Conservation (phyloP, 2,329 filamentous ascomycete genomes). For the Aspergillus fumigatiaffinis region DNA sequence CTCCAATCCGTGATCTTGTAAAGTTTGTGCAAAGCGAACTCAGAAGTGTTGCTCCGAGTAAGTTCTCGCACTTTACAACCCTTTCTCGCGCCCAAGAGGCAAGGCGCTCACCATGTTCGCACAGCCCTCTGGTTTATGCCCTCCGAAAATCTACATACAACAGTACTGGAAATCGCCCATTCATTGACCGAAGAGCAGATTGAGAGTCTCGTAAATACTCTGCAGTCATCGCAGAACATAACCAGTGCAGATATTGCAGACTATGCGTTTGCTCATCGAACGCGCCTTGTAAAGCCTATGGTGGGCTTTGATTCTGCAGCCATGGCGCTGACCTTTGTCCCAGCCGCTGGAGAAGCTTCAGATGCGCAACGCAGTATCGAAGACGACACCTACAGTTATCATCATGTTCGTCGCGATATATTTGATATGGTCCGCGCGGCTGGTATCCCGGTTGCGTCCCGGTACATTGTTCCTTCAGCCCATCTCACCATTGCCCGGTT, state of each 20-base stretch:
- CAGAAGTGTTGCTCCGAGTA: constrained; percentile 64
- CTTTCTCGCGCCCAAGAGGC: not conserved
- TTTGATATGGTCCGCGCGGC: constrained; percentile 58
- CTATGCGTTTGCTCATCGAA: constrained; percentile 61
- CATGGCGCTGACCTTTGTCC: constrained; percentile 79
- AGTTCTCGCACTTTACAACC: constrained; percentile 27
- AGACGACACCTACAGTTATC: constrained; percentile 73
- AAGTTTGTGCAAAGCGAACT: constrained; percentile 63
- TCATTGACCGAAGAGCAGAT: constrained; percentile 69
- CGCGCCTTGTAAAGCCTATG: constrained; percentile 74
- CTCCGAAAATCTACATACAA: constrained; percentile 71
- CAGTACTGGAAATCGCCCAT: constrained; percentile 76
- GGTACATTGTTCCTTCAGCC: constrained; percentile 85
- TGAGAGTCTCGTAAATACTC: constrained; percentile 53
- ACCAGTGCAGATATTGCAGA: constrained; percentile 50
- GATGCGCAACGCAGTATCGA: constrained; percentile 33
- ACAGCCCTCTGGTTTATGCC: constrained; percentile 84
- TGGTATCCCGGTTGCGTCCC: constrained; percentile 65
- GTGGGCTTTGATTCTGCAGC: constrained; percentile 80
- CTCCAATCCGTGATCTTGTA: constrained; percentile 64
- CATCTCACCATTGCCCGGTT: constrained; percentile 84
- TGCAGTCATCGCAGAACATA: constrained; percentile 34
- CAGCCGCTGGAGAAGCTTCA: constrained; percentile 62
- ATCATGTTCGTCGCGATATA: constrained; percentile 78
- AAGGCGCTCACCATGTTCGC: not conserved